These are phyloP conservation scores for Begonia masoniana DNA, from an alignment of 306 rosid genomes.

Conservation along the genomic window DNA sequence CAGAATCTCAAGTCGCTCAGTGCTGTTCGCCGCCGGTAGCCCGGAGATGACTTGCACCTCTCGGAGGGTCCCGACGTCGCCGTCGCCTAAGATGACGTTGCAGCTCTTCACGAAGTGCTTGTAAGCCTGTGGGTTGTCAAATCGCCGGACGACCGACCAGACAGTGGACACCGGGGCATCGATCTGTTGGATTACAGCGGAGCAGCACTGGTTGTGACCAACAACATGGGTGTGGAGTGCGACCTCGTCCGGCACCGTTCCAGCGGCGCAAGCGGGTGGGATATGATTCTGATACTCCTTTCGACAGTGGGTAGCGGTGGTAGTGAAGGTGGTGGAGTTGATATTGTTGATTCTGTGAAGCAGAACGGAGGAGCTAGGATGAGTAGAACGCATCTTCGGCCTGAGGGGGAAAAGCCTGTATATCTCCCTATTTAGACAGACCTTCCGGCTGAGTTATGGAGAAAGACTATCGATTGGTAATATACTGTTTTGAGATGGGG, in stretches of 20 bases:
- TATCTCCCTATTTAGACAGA: neutral
- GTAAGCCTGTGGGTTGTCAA: slow-evolving; percentile 91
- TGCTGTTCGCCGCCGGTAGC: slow-evolving; percentile 73
- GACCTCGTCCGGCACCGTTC: slow-evolving; percentile 30
- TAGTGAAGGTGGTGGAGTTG: slow-evolving; percentile 1
- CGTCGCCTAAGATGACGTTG: slow-evolving; percentile 70
- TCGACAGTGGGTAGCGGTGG: slow-evolving; percentile 3
- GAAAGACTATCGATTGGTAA: neutral
- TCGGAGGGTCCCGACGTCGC: slow-evolving; percentile 76
- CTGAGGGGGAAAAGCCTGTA: neutral
- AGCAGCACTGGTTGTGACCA: slow-evolving; percentile 56
- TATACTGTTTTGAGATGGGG: neutral
- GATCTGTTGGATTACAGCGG: slow-evolving; percentile 77
- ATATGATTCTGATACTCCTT: slow-evolving; percentile 4
- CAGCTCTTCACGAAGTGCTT: slow-evolving; percentile 92
- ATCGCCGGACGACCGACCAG: slow-evolving; percentile 95
- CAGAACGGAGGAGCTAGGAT: slow-evolving; percentile 35
- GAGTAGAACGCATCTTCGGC: slow-evolving; percentile 32
- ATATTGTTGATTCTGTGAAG: slow-evolving; percentile 36
- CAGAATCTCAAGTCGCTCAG: slow-evolving; percentile 82
- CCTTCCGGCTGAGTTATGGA: too few relatives aligned
- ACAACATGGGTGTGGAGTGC: slow-evolving; percentile 42
- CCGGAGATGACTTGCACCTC: slow-evolving; percentile 78
- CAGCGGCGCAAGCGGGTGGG: neutral
- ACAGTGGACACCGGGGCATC: slow-evolving; percentile 64